Evolutionary conservation across 2,329 filamentous ascomycete species (phyloP).

Genomic region (Pezicula neosporulosa): DNA sequence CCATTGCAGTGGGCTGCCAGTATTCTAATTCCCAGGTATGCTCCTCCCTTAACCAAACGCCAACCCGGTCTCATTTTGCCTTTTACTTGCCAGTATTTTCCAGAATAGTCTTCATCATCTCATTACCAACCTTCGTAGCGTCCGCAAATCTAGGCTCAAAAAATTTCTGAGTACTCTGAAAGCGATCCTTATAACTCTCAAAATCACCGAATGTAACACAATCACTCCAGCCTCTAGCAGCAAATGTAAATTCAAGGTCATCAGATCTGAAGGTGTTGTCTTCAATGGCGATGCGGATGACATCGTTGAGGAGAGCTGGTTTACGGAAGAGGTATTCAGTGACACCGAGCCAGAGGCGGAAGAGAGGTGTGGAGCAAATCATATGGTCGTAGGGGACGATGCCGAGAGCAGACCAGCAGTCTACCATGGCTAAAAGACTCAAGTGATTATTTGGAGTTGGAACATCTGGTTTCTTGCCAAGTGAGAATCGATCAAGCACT

Average conservation of each 20-base stretch:
- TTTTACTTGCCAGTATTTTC: slow-evolving; percentile 60
- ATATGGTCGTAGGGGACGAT: slow-evolving; percentile 99
- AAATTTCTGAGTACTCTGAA: slow-evolving; percentile 85
- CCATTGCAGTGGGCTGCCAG: background rate
- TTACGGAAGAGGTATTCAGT: slow-evolving; percentile 94
- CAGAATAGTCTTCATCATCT: slow-evolving; percentile 95
- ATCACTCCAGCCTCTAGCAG: slow-evolving; percentile 92
- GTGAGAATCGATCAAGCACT: slow-evolving; percentile 82
- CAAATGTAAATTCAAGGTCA: slow-evolving; percentile 96
- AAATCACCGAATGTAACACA: slow-evolving; percentile 90
- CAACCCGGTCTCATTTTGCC: background rate
- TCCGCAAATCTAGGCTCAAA: slow-evolving; percentile 88
- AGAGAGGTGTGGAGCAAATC: slow-evolving; percentile 97
- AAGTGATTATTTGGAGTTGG: slow-evolving; percentile 89
- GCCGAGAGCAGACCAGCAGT: slow-evolving; percentile 92
- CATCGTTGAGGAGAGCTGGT: slow-evolving; percentile 74
- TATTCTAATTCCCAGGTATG: background rate
- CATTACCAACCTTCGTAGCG: slow-evolving; percentile 83
- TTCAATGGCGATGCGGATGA: slow-evolving; percentile 79
- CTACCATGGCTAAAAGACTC: slow-evolving; percentile 90
- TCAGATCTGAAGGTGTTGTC: slow-evolving; percentile 93
- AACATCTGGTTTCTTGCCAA: slow-evolving; percentile 58
- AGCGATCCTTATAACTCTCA: slow-evolving; percentile 87
- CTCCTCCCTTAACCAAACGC: background rate
- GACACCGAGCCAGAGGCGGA: slow-evolving; percentile 95